Conservation (phyloP, 176 grass and related monocot genomes). For the Raddia distichophylla region DNA sequence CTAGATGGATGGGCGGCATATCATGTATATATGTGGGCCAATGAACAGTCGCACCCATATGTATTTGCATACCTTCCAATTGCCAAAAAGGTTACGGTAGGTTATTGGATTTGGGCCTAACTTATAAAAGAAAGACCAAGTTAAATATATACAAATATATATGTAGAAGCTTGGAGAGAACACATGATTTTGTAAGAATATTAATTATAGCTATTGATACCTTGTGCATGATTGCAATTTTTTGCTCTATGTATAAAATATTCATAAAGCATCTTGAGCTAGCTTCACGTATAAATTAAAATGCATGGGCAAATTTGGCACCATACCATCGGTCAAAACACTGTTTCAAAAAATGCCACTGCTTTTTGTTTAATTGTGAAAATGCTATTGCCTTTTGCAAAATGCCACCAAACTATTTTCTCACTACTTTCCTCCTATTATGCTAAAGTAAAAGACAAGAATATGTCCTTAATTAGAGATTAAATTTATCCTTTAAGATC, state of each 20-base stretch:
- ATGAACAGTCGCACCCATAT: constrained; percentile 18
- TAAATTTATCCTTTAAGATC: too few species aligned
- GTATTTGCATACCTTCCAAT: constrained; percentile 41
- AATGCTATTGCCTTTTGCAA: too few species aligned
- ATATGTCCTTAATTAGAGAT: too few species aligned
- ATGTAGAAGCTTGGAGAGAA: background rate
- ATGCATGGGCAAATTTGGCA: too few species aligned
- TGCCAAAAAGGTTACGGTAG: background rate
- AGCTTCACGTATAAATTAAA: too few species aligned
- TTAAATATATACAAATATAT: background rate
- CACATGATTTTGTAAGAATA: background rate
- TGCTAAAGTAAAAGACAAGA: too few species aligned
- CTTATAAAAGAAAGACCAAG: background rate
- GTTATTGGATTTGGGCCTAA: constrained; percentile 40
- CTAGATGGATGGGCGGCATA: background rate
- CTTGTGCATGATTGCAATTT: background rate
- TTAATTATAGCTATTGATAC: background rate
- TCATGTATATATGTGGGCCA: constrained; percentile 14
- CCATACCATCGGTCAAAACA: too few species aligned
- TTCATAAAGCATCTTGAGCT: background rate
- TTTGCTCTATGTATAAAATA: background rate
- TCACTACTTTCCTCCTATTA: too few species aligned
- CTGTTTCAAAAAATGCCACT: too few species aligned
- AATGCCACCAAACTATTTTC: too few species aligned
- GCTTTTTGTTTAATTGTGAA: too few species aligned